Base-by-base conservation (phyloP, 768 basidiomycete genomes). In the Neoboletus brunneissimus region DNA sequence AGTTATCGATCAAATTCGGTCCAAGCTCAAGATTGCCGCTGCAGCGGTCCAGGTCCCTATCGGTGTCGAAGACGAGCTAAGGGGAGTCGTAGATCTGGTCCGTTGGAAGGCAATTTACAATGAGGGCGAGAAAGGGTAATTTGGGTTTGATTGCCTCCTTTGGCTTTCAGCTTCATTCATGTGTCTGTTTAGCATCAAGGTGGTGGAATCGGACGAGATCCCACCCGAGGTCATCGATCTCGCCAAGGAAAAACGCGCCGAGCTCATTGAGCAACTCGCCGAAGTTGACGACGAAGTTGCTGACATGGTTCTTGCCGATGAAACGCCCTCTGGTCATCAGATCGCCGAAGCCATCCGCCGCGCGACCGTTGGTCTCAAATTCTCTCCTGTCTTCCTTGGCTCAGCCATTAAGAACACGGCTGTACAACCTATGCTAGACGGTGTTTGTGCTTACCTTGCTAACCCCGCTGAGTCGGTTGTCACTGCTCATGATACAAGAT, bases 321-420 rank as follows among this genome's bases (percentile, higher is more conserved):
- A 88, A 60, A 78, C 78, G 2, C 92, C 94, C 20, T 82, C 78
- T 53, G 81, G 84, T 53, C 70, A 72, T 29, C 89, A 95, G 70
- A 84, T 99, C 40, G 85, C 85, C 5, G 80, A 78, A 29, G 96
- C 95, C 18, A 88, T 99, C 63, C 86, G 94, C 20, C 91, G 97
- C 35, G 82, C 93, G 4, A 98, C 97, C 1, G 81, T 93, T 64
- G 75, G 80, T 12, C 85, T 94, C 66, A 93, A 89, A 61, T 98
- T 99, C 75, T 90, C 93, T 0, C 97, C 97, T 1, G 97, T 99
- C 51, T 97, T 98, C 76, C 77, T 98, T 57, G 97, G 97, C 40
- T 96, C 94, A 7, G 97, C 97, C 0, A 88, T 98, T 67, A 98
- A 97, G 79, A 99, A 99, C 72, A 95, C 94, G 9, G 93, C 85